Conservation (phyloP, 129 eudicot genomes). For the Dittrichia graveolens region DNA sequence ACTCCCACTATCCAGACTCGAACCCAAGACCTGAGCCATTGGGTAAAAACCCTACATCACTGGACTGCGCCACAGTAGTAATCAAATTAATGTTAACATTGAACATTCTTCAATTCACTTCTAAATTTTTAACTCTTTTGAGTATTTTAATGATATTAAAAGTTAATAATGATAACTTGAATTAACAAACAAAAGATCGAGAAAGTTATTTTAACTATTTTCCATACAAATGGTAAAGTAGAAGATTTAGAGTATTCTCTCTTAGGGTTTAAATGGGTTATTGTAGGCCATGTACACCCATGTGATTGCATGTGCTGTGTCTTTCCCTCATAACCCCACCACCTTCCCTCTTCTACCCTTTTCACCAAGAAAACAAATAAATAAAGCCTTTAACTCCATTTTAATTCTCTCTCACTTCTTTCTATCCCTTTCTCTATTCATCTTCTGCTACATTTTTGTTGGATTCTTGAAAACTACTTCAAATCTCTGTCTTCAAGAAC, state of each 20-base stretch:
- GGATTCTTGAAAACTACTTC: slow-evolving; percentile 30
- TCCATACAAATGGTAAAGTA: slow-evolving; percentile 20
- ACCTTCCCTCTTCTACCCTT: slow-evolving; percentile 41
- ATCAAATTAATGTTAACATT: too few relatives aligned
- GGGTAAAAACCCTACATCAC: too few relatives aligned
- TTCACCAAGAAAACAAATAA: slow-evolving; percentile 48
- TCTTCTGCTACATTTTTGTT: slow-evolving; percentile 27
- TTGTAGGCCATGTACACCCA: slow-evolving; percentile 63
- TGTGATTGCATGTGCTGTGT: slow-evolving; percentile 90
- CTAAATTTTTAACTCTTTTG: too few relatives aligned
- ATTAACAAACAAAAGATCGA: not conserved
- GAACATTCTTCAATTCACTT: too few relatives aligned
- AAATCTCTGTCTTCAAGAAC: slow-evolving; percentile 24
- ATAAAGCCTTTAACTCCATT: slow-evolving; percentile 43
- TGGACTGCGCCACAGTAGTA: too few relatives aligned
- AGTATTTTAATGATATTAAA: too few relatives aligned
- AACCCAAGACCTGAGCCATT: too few relatives aligned
- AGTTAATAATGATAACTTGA: too few relatives aligned
- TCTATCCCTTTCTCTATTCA: slow-evolving; percentile 3
- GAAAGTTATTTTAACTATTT: not conserved
- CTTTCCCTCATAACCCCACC: slow-evolving; percentile 67
- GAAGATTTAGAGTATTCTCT: slow-evolving; percentile 30
- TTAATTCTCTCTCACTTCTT: slow-evolving; percentile 26
- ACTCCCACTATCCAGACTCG: too few relatives aligned
- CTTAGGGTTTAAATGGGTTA: slow-evolving; percentile 45